phyloP scores from a whole-genome alignment of 2,329 filamentous ascomycete genomes.

The Ophiostoma angusticollis region DNA sequence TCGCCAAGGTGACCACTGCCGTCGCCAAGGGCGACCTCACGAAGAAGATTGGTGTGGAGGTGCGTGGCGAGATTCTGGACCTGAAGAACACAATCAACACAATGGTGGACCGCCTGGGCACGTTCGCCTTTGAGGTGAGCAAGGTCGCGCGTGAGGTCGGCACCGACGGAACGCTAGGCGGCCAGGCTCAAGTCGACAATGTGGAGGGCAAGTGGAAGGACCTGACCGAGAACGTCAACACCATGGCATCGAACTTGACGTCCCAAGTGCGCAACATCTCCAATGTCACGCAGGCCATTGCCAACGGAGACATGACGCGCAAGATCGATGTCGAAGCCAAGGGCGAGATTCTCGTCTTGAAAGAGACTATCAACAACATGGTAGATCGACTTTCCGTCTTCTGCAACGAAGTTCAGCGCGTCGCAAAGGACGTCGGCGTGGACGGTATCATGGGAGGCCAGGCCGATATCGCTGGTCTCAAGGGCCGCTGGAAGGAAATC shows the following conservation, averaged over 20 bases:
- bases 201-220: constrained; percentile 98
- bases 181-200: constrained; percentile 85
- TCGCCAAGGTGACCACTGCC: constrained; percentile 90
- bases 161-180: constrained; percentile 86
- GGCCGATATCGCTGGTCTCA: constrained; percentile 83
- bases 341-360: constrained; percentile 85
- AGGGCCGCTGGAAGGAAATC: constrained; percentile 95
- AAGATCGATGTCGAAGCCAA: constrained; percentile 93
- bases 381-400: constrained; percentile 90
- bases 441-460: constrained; percentile 98
- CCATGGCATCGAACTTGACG: constrained; percentile 55
- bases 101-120: constrained; percentile 94
- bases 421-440: constrained; percentile 91
- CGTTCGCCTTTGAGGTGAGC: constrained; percentile 93
- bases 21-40: constrained; percentile 90
- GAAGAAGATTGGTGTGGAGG: constrained; percentile 90
- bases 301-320: constrained; percentile 88
- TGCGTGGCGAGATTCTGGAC: constrained; percentile 85
- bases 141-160: constrained; percentile 92
- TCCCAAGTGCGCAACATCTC: constrained; percentile 82
- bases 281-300: constrained; percentile 86
- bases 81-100: constrained; percentile 97
- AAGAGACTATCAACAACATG: constrained; percentile 98
- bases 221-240: constrained; percentile 81
- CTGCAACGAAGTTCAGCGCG: constrained; percentile 89